phyloP scores from a whole-genome alignment of 495 filamentous ascomycete species.

The Penicillium robsamsonii region DNA sequence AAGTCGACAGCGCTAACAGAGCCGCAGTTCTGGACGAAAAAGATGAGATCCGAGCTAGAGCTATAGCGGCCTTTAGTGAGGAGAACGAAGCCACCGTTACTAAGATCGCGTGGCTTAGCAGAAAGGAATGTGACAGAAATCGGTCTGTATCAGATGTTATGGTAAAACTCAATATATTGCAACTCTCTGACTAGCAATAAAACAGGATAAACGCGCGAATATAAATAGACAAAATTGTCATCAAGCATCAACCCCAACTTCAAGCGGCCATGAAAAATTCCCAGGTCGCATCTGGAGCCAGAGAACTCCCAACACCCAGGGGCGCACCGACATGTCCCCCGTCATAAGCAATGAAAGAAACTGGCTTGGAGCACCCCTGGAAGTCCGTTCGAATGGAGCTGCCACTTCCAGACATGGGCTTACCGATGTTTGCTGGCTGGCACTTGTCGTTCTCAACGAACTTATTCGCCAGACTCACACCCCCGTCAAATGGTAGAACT shows the following conservation, averaged over 20 bases:
- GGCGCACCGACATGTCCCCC: slow-evolving; percentile 20
- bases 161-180: too few relatives aligned
- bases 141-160: too few relatives aligned
- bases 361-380: slow-evolving; percentile 13
- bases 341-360: slow-evolving; percentile 22
- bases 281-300: slow-evolving; percentile 19
- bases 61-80: too few relatives aligned
- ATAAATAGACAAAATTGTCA: too few relatives aligned
- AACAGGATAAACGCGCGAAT: too few relatives aligned
- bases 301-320: slow-evolving; percentile 15
- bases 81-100: too few relatives aligned
- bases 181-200: too few relatives aligned
- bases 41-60: too few relatives aligned
- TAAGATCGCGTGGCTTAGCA: too few relatives aligned
- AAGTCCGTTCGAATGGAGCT: slow-evolving; percentile 14
- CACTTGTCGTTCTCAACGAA: slow-evolving; percentile 44
- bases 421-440: slow-evolving; percentile 8
- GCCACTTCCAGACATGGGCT: slow-evolving; percentile 14
- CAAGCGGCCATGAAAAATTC: slow-evolving; percentile 12
- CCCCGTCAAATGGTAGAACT: slow-evolving; percentile 37
- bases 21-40: too few relatives aligned
- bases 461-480: slow-evolving; percentile 34
- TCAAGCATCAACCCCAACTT: background rate
- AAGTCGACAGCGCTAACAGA: too few relatives aligned
- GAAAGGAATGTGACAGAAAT: too few relatives aligned